Percentiles rank a stretch among this genome's conserved stretches.
phyloP scores from a whole-genome alignment of 2,329 filamentous ascomycete species.

The Aspergillus novofumigatus region DNA sequence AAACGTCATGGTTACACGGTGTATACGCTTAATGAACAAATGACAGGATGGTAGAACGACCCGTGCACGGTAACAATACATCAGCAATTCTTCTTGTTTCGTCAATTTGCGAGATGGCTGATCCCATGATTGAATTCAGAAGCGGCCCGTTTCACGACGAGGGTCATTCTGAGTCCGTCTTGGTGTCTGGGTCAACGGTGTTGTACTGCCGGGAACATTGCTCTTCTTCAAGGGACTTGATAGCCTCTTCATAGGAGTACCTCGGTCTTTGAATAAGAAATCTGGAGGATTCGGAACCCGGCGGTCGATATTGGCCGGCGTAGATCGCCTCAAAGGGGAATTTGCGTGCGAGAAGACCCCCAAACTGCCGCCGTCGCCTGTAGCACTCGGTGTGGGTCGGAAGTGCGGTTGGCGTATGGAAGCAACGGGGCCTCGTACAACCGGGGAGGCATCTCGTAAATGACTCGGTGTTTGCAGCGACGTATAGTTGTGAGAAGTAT shows the following conservation, averaged over 20 bases:
- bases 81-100: not conserved
- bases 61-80: not conserved
- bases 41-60: not conserved
- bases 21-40: not conserved
- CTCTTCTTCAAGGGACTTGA: constrained; percentile 43
- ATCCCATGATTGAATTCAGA: constrained; percentile 5
- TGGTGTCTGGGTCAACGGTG: constrained; percentile 29
- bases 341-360: constrained; percentile 76
- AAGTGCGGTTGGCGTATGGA: constrained; percentile 54
- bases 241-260: constrained; percentile 32
- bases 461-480: constrained; percentile 39
- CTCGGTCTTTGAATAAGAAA: constrained; percentile 33
- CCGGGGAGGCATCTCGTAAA: constrained; percentile 47
- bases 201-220: constrained; percentile 36
- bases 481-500: constrained; percentile 33
- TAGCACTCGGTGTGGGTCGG: constrained; percentile 38
- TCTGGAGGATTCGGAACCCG: constrained; percentile 38
- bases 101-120: constrained; percentile 1
- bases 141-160: constrained; percentile 30
- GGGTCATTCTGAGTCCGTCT: constrained; percentile 28
- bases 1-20: not conserved
- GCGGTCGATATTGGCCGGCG: constrained; percentile 52
- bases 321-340: constrained; percentile 78
- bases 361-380: constrained; percentile 68
- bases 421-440: constrained; percentile 37